A percentile compares a stretch with the other conserved stretches of the same genome.
Evolutionary conservation across 176 grass and related monocot species (phyloP).

Genomic region (Triticum urartu): DNA sequence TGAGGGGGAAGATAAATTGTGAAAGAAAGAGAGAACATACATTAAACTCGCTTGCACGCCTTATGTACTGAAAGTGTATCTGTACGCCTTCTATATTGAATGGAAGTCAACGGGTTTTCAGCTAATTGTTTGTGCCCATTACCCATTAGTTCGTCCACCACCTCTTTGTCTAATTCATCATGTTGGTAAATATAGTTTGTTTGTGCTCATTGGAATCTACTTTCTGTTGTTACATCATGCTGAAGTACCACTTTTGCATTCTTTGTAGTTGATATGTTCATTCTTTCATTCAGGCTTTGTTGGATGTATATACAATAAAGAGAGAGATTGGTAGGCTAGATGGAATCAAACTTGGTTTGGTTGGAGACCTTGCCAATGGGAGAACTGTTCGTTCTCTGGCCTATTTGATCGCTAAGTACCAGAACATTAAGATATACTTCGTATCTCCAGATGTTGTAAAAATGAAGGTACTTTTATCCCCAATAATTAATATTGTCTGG

Average conservation of each 20-base stretch:
- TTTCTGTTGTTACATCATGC: not conserved
- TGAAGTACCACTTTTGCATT: slow-evolving; percentile 5
- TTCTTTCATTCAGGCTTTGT: slow-evolving; percentile 59
- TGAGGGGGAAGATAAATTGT: not conserved
- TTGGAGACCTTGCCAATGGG: slow-evolving; percentile 92
- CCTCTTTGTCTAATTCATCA: not conserved
- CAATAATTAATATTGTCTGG: not conserved
- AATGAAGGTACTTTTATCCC: slow-evolving; percentile 76
- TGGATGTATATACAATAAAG: slow-evolving; percentile 95
- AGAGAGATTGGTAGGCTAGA: slow-evolving; percentile 86
- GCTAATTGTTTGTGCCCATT: not conserved
- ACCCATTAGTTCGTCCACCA: not conserved
- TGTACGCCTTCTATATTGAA: not conserved
- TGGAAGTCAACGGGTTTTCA: not conserved
- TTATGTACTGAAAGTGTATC: not conserved
- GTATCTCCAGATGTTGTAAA: slow-evolving; percentile 84
- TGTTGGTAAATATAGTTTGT: slow-evolving; percentile 9
- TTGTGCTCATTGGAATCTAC: not conserved
- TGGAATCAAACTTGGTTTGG: slow-evolving; percentile 85
- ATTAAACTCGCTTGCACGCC: not conserved
- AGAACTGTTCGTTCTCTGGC: slow-evolving; percentile 85
- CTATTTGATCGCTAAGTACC: slow-evolving; percentile 79
- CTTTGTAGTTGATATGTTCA: slow-evolving; percentile 21
- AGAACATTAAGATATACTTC: slow-evolving; percentile 84
- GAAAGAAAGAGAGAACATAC: not conserved